Evolutionary conservation across 2,329 filamentous ascomycete species (phyloP).

Genomic region (Ascochyta rabiei): DNA sequence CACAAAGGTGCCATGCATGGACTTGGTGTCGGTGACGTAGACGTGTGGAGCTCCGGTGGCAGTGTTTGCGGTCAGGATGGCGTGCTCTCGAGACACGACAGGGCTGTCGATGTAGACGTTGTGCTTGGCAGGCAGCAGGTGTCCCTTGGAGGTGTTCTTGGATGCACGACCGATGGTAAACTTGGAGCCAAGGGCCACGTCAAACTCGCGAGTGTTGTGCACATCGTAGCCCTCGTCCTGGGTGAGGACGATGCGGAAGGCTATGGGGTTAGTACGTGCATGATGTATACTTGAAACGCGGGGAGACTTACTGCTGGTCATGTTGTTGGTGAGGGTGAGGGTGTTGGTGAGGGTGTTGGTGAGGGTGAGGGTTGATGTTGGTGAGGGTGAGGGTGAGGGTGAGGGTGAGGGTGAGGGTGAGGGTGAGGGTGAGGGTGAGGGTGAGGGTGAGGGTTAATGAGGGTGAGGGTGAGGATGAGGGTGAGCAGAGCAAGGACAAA

Average conservation of each 20-base stretch:
- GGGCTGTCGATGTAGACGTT: conserved; percentile 75
- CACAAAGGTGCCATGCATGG: conserved; percentile 67
- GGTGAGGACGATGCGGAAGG: conserved; percentile 40
- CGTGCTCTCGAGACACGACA: conserved; percentile 74
- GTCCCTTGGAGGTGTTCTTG: conserved; percentile 47
- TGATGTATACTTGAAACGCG: background rate
- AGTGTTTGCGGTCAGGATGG: conserved; percentile 49
- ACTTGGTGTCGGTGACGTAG: conserved; percentile 61
- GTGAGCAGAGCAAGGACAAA: too few relatives aligned
- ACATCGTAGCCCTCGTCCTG: conserved; percentile 51
- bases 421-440: too few relatives aligned
- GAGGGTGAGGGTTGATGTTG: too few relatives aligned
- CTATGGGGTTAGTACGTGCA: conserved; percentile 23
- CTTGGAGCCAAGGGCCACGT: conserved; percentile 29
- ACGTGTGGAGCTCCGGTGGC: conserved; percentile 38
- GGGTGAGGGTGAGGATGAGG: too few relatives aligned
- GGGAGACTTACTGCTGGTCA: conserved; percentile 23
- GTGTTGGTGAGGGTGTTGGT: too few relatives aligned
- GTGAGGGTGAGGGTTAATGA: too few relatives aligned
- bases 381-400: too few relatives aligned
- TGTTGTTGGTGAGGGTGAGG: conserved; percentile 2
- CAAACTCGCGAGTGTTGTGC: conserved; percentile 39
- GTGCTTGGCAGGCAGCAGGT: conserved; percentile 49
- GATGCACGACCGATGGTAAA: conserved; percentile 54
- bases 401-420: too few relatives aligned